Evolutionary conservation across 352 stramenopile species (phyloP), one percentile per base, ranked within the genome.

Genomic region (Globisporangium acanthophoron): DNA sequence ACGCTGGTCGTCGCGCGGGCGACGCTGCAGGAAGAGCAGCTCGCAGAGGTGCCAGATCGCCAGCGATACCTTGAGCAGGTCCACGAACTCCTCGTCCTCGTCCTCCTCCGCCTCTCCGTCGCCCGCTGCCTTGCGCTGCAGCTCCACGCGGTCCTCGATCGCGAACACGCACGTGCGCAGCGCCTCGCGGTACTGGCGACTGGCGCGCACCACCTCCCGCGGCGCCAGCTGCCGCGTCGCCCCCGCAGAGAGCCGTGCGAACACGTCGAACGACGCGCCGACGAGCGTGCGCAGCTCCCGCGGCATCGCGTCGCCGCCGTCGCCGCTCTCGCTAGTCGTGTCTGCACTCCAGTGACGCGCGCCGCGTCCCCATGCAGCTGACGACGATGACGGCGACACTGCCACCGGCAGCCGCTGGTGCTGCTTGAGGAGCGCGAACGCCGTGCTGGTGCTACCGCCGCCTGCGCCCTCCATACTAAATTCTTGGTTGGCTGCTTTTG

Each of bases 21-120:
- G 76, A 46, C 70, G 67, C 58, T 85, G 78, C 9, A 93, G 70
- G 24, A 90, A 77, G 29, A 92, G 66, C 47, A 93, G 62, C 62
- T 93, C 84, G 33, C 84, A 90, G 48, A 93, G 54, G 58, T 91
- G 81, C 77, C 80, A 89, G 18, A 93, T 73, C 18, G 84, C 81
- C 31, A 93, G 66, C 43, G 84, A 90, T 11, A 88, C 81, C 66
- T 92, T 90, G 29, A 93, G 57, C 54, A 92, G 58, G 43, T 89
- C 74, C 21, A 84, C 56, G 21, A 89, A 79, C 37, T 77, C 66
- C 9, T 74, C 67, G 5, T 85, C 74, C 3, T 77, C 70, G 1
- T 84, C 60, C 21, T 62, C 55, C 2, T 62, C 20, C 18, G 6
- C 11, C n/a, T 20, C 9, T 16, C 53, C 29, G 33, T 48, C 6